These are phyloP conservation scores for Diaporthe humulicola DNA, from an alignment of 2,329 filamentous ascomycete species.

Conservation along the genomic window DNA sequence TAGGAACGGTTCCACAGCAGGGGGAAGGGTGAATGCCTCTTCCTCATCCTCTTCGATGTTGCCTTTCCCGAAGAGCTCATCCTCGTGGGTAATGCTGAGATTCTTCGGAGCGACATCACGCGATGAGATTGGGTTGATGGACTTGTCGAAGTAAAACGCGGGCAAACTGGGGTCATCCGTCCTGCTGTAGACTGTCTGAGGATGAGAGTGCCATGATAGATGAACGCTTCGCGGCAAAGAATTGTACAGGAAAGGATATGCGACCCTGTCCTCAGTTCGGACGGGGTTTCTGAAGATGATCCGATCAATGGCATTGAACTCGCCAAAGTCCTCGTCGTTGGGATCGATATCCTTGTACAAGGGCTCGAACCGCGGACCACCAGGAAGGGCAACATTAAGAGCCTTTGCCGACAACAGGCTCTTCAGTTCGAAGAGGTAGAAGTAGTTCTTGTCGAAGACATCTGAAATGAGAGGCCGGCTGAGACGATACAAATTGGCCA, in stretches of 20 bases:
- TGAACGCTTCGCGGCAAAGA: conserved; percentile 95
- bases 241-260: conserved; percentile 96
- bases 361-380: conserved; percentile 95
- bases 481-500: conserved; percentile 93
- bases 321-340: conserved; percentile 98
- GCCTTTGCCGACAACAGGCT: conserved; percentile 97
- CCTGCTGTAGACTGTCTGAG: conserved; percentile 91
- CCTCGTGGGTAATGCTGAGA: conserved; percentile 90
- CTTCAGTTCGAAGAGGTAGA: conserved; percentile 95
- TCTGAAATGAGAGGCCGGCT: conserved; percentile 93
- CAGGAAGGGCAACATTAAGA: conserved; percentile 96
- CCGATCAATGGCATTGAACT: conserved; percentile 99
- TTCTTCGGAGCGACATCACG: conserved; percentile 95
- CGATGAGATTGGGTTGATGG: conserved; percentile 97
- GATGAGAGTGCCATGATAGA: conserved; percentile 92
- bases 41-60: conserved; percentile 82
- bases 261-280: conserved; percentile 94
- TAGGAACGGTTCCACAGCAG: conserved; percentile 87
- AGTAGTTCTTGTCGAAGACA: conserved; percentile 96
- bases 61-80: conserved; percentile 88
- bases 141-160: conserved; percentile 97
- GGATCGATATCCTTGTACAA: conserved; percentile 99
- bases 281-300: conserved; percentile 98
- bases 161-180: conserved; percentile 90
- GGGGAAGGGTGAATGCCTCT: conserved; percentile 86